These are phyloP conservation scores for Cyclaneusma minus DNA, from an alignment of 2,329 filamentous ascomycete genomes.

Conservation along the genomic window DNA sequence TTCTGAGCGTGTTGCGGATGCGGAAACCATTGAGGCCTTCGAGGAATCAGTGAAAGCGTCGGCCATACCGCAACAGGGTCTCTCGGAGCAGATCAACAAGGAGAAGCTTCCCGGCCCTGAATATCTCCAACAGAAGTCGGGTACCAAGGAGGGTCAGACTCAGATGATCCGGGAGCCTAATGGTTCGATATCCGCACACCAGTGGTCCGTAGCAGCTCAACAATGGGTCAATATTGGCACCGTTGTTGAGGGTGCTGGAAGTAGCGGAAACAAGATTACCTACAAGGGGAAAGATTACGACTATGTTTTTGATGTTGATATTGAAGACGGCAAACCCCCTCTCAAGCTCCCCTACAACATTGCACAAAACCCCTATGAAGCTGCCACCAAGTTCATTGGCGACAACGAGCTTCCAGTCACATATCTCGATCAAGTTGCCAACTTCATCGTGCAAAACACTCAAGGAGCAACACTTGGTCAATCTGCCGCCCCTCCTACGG, in stretches of 20 bases:
- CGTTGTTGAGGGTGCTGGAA: constrained; percentile 77
- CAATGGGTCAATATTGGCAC: constrained; percentile 87
- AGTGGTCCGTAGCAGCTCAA: constrained; percentile 48
- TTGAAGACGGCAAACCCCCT: constrained; percentile 84
- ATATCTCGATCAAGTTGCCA: constrained; percentile 82
- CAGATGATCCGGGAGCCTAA: constrained; percentile 78
- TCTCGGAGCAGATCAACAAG: constrained; percentile 76
- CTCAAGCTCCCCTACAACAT: constrained; percentile 91
- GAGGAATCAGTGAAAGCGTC: constrained; percentile 70
- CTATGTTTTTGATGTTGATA: constrained; percentile 92
- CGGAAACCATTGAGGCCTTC: constrained; percentile 55
- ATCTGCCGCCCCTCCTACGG: constrained; percentile 25
- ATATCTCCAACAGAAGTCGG: constrained; percentile 65
- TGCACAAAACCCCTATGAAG: constrained; percentile 83
- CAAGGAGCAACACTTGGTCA: constrained; percentile 72
- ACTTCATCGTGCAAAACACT: constrained; percentile 84
- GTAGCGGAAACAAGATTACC: constrained; percentile 54
- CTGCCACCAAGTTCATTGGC: constrained; percentile 77
- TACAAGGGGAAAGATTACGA: constrained; percentile 84
- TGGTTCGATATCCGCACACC: constrained; percentile 71
- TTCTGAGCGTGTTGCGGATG: constrained; percentile 51
- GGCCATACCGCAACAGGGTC: constrained; percentile 74
- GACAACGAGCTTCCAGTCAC: constrained; percentile 76
- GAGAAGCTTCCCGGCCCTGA: constrained; percentile 81
- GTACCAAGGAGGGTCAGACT: constrained; percentile 92